Percentiles rank a stretch among this genome's conserved stretches.
These are phyloP conservation scores for Daldinia sp. DNA, from an alignment of 2,329 filamentous ascomycete genomes.

Conservation along the genomic window DNA sequence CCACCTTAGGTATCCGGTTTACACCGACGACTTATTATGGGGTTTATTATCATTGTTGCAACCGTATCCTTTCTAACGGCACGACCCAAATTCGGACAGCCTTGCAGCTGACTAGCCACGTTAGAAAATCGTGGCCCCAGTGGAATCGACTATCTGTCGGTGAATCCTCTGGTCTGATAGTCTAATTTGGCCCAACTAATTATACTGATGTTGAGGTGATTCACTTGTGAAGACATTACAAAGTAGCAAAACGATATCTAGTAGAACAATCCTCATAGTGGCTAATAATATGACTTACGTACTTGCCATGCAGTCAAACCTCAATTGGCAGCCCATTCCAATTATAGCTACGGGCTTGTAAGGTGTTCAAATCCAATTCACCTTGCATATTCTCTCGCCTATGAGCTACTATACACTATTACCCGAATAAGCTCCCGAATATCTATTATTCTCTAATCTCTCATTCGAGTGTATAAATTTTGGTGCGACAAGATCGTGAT, in stretches of 20 bases:
- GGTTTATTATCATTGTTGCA: too few species aligned
- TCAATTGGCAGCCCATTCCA: background rate
- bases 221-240: background rate
- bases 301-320: background rate
- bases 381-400: too few species aligned
- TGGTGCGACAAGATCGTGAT: too few species aligned
- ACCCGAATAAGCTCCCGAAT: too few species aligned
- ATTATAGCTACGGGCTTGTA: background rate
- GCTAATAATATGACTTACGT: background rate
- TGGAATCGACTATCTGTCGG: background rate
- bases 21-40: too few species aligned
- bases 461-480: too few species aligned
- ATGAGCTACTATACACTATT: too few species aligned
- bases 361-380: too few species aligned
- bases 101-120: background rate
- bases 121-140: background rate
- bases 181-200: background rate
- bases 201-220: background rate
- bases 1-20: too few species aligned
- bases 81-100: background rate
- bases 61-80: too few species aligned
- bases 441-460: too few species aligned
- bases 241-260: background rate
- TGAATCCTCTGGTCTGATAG: background rate
- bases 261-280: too few species aligned